phyloP scores from a whole-genome alignment of 1,139 yeast genomes.

The Yarrowia galli region DNA sequence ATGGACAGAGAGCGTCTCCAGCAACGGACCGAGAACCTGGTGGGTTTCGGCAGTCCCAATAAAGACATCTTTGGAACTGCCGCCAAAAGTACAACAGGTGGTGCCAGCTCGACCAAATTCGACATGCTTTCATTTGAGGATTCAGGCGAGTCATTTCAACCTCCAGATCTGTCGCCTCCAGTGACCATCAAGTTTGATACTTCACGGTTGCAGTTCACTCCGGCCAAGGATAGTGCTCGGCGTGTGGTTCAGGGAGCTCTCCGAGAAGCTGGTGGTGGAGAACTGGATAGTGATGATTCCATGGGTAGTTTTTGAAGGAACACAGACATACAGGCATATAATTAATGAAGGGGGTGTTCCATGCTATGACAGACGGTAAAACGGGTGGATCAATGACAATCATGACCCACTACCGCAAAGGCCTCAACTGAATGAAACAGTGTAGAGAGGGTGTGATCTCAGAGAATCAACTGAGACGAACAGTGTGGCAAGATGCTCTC shows the following conservation, averaged over 20 bases:
- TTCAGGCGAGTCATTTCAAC: constrained; percentile 26
- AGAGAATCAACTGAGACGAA: no score
- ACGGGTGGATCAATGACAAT: no score
- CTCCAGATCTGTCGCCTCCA: constrained; percentile 29
- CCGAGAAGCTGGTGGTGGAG: constrained; percentile 25
- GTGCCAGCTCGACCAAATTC: background rate
- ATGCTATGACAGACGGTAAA: no score
- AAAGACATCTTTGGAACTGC: constrained; percentile 21
- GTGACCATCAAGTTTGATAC: constrained; percentile 27
- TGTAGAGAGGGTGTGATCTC: no score
- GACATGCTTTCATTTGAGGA: constrained; percentile 27
- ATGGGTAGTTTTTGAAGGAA: constrained; percentile 4
- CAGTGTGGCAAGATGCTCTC: no score
- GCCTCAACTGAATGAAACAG: no score
- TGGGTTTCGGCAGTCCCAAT: constrained; percentile 17
- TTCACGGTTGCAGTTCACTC: constrained; percentile 18
- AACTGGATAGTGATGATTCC: constrained; percentile 25
- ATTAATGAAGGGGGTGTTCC: background rate
- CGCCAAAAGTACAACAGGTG: background rate
- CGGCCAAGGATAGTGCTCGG: constrained; percentile 24
- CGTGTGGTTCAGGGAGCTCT: constrained; percentile 14
- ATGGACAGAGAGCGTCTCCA: constrained; percentile 26
- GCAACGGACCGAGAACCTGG: constrained; percentile 25
- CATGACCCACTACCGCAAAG: no score
- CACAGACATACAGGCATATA: background rate